phyloP scores from a whole-genome alignment of 2,329 filamentous ascomycete species.

The Scytalidium lignicola region DNA sequence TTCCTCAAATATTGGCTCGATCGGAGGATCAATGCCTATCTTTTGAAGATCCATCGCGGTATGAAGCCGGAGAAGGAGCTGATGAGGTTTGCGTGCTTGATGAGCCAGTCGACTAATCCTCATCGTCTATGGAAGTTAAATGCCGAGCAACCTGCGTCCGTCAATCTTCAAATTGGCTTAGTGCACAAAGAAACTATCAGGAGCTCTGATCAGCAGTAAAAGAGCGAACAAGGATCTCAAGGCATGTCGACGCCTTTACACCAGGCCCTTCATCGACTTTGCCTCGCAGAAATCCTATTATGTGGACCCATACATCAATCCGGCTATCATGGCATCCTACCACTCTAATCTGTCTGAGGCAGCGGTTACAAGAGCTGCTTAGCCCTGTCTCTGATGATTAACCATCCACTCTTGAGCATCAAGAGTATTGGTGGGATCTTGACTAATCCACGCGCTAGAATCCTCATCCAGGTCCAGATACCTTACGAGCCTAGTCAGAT shows the following conservation, averaged over 20 bases:
- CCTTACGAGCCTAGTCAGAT: no score
- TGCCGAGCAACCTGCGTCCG: constrained; percentile 15
- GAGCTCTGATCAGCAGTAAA: background rate
- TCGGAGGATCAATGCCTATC: constrained; percentile 12
- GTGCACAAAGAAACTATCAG: constrained; percentile 4
- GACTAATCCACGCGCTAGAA: no score
- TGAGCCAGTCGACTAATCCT: constrained; percentile 20
- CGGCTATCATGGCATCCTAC: no score
- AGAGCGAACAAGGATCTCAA: constrained; percentile 6
- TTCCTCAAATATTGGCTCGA: constrained; percentile 19
- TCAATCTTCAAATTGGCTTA: constrained; percentile 12
- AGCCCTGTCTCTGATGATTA: no score
- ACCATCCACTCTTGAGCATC: no score
- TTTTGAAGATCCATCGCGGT: constrained; percentile 17
- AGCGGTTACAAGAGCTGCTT: no score
- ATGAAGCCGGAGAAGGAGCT: constrained; percentile 16
- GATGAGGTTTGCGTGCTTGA: constrained; percentile 18
- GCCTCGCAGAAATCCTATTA: no score
- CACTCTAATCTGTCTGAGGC: no score
- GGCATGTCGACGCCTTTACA: constrained; percentile 2
- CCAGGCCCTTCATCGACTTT: no score
- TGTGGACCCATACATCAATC: no score
- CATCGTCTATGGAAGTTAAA: constrained; percentile 17
- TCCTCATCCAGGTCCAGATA: no score
- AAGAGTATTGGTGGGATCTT: no score